Evolutionary conservation across 2,329 filamentous ascomycete genomes (phyloP), one percentile per base, ranked within the genome.

Genomic region (Colletotrichum lentis): DNA sequence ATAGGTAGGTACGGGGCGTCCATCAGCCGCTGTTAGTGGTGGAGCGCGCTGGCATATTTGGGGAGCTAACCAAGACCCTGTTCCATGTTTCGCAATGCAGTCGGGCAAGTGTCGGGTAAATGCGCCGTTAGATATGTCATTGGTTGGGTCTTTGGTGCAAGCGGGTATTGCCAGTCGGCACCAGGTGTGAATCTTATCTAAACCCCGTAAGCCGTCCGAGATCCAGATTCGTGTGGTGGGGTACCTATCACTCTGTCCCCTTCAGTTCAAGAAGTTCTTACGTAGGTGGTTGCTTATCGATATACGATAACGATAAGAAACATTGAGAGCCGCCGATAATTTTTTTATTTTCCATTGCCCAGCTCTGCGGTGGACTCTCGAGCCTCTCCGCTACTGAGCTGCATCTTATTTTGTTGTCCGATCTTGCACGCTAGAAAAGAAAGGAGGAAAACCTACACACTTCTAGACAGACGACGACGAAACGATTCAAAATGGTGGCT

Each of bases 401-500:
- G 39, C 49, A 37, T 6, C 31, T 58, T 50, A 64, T 67, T 61
- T 55, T 35, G 39, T 39, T 35, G 44, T 39, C 58, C 50, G 57
- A 65, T 62, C 52, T 62, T 35, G 12, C 20, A 46, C 27, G 31
- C 39, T 37, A 37, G 35, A 62, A 66, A 64, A 8, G 31, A 10
- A 35, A 35, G 31, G 31, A 35, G 31, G 7, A 35, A 31, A 47
- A 35, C n/a, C 50, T 63, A 52, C 50, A 11, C 16, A 55, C 49
- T 39, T 31, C 37, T 43, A 69, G 31, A 47, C 47, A 22, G 24
- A 56, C 65, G 44, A 65, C 56, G 24, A 47, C 67, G 50, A 65
- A 67, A 46, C 46, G 12, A 54, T 43, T 31, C 20, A 61, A 70
- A 56, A 85, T 85, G 83, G 65, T 44, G 20, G 81, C 75, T 20